A percentile compares a stretch with the other conserved stretches of the same genome.
These are phyloP conservation scores for Blastocladiella emersonii DNA, from an alignment of 371 early-diverging fungal genomes.

Conservation along the genomic window DNA sequence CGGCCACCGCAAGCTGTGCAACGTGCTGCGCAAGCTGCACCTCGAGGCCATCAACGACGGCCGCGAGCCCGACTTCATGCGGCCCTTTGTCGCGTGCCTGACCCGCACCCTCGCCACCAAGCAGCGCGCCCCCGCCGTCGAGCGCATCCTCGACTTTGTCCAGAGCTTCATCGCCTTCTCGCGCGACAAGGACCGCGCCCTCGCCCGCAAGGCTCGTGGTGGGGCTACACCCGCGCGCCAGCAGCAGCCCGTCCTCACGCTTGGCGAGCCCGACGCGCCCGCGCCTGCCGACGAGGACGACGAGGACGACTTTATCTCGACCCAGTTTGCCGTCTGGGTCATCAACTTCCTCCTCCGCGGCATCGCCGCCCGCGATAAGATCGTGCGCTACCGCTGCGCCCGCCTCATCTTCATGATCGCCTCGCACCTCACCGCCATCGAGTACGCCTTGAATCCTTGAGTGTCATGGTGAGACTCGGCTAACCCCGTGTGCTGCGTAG, in stretches of 20 bases:
- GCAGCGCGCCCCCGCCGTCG: not conserved
- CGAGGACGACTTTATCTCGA: not conserved
- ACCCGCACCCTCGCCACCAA: not conserved
- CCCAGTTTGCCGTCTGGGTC: not conserved
- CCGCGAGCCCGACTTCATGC: not conserved
- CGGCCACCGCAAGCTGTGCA: constrained; percentile 4
- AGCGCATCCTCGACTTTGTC: not conserved
- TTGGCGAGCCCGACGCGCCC: not conserved
- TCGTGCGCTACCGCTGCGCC: not conserved
- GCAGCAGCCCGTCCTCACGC: too few species aligned
- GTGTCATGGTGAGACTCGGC: not conserved
- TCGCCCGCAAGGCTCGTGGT: not conserved
- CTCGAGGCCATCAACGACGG: not conserved
- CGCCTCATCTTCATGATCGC: not conserved
- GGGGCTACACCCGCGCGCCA: too few species aligned
- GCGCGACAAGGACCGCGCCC: not conserved
- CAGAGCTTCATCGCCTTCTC: not conserved
- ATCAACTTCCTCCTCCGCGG: not conserved
- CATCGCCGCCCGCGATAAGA: not conserved
- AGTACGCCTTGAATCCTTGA: not conserved
- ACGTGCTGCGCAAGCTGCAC: not conserved
- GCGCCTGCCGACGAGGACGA: not conserved
- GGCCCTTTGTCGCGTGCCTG: not conserved
- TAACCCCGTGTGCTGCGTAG: not conserved
- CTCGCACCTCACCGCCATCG: not conserved